Base-by-base conservation (phyloP, 192 early-diverging fungal species). In the Gryganskiella cystojenkinii region DNA sequence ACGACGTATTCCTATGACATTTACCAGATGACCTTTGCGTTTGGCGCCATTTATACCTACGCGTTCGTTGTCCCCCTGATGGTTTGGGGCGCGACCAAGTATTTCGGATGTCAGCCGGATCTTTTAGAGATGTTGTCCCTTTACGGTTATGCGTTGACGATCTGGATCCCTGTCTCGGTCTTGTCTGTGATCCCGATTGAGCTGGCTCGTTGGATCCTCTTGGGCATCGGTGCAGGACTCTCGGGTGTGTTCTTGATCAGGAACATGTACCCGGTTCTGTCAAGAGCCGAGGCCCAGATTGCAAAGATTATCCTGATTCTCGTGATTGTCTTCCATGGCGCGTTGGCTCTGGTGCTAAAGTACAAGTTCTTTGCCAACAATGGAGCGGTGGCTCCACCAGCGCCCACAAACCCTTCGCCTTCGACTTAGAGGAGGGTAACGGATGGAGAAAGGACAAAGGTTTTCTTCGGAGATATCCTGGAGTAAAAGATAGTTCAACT, bases 111-210 rank as follows among this genome's bases (percentile, higher is more conserved):
- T 67, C 86, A 89, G 15, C 91, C 94, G 10, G 89, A 85, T n/a
- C 79, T 99, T n/a, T 70, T 99, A 30, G 94, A 98, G 79, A 87
- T 94, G 61, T 54, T 96, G 30, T 88, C 91, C 61, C 84, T 96
- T 27, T 97, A 95, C 74, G 98, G 97, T 17, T 99, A 99, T 76
- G 90, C 89, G 4, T 81, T 99, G 81, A 88, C 94, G 9, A 84
- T 97, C 49, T 99, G 97, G 97, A 89, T 99, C 51, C 97, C 95
- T 7, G 90, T 95, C 34, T 90, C 95, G 30, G 49, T 96, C 15
- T 66, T 97, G 7, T 96, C 94, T 71, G 86, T 97, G 28, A 81
- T 95, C 55, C 97, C 95, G 0, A 84, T 83, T 50, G 91, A 95
- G 46, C 84, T 92, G 67, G 82, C 95, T 42, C 88, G 94, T 46